These are phyloP conservation scores for Hansenula sp. DNA, from an alignment of 1,139 yeast species.

Conservation along the genomic window DNA sequence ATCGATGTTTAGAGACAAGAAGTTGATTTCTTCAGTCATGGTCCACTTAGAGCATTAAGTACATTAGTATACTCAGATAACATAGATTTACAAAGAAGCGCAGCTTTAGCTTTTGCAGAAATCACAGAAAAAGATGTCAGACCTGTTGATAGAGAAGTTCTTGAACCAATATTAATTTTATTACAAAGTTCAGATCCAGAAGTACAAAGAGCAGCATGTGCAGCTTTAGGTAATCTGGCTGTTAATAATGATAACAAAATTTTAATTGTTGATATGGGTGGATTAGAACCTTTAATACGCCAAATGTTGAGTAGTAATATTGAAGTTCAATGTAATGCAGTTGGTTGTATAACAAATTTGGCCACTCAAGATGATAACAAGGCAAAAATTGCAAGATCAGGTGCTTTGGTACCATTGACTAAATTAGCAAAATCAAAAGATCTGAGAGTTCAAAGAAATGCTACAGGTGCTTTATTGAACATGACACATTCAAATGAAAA, in stretches of 20 bases:
- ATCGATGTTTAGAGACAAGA: slow-evolving; percentile 42
- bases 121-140: slow-evolving; percentile 94
- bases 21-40: slow-evolving; percentile 90
- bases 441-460: slow-evolving; percentile 94
- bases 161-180: slow-evolving; percentile 87
- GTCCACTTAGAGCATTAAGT: slow-evolving; percentile 82
- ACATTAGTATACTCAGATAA: slow-evolving; percentile 94
- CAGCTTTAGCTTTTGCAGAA: slow-evolving; percentile 98
- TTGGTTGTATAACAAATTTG: slow-evolving; percentile 95
- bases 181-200: slow-evolving; percentile 87
- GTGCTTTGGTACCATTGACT: slow-evolving; percentile 93
- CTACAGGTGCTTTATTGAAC: slow-evolving; percentile 94
- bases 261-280: slow-evolving; percentile 96
- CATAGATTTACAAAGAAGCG: slow-evolving; percentile 91
- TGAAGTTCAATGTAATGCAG: slow-evolving; percentile 98
- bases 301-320: slow-evolving; percentile 97
- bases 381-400: slow-evolving; percentile 91
- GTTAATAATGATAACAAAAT: slow-evolving; percentile 93
- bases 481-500: slow-evolving; percentile 98
- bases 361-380: slow-evolving; percentile 99
- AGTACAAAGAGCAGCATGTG: slow-evolving; percentile 98
- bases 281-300: slow-evolving; percentile 89
- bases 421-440: slow-evolving; percentile 92
- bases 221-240: slow-evolving; percentile 95
- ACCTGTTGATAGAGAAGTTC: slow-evolving; percentile 83